phyloP scores from a whole-genome alignment of 345 rosid species.

The Salix caprea region DNA sequence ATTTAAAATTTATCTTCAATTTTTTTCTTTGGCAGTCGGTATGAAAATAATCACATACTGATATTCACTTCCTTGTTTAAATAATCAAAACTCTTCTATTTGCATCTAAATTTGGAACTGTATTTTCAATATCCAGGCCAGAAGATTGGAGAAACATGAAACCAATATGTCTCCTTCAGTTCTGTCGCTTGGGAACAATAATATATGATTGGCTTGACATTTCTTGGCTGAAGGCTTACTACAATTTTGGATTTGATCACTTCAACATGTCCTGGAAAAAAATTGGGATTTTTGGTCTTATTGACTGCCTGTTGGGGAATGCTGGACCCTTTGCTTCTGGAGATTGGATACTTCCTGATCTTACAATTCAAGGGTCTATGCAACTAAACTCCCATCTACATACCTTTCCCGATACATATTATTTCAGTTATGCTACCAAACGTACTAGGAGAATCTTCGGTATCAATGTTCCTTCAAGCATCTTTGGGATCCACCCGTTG shows the following conservation, averaged over 20 bases:
- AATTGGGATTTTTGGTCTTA: conserved; percentile 61
- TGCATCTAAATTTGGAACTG: not conserved
- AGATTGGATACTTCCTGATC: conserved; percentile 96
- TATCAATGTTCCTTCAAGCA: conserved; percentile 68
- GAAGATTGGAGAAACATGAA: conserved; percentile 79
- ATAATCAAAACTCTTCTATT: not conserved
- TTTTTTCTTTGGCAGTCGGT: no score
- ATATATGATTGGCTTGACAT: conserved; percentile 94
- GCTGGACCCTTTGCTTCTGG: conserved; percentile 75
- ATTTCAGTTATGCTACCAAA: conserved; percentile 91
- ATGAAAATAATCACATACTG: not conserved
- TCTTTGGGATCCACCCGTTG: conserved; percentile 76
- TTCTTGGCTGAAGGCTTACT: conserved; percentile 71
- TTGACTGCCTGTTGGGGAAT: conserved; percentile 64
- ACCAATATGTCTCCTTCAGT: conserved; percentile 67
- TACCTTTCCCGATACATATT: conserved; percentile 73
- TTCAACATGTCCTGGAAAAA: conserved; percentile 77
- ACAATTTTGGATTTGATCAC: conserved; percentile 94
- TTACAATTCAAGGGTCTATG: conserved; percentile 82
- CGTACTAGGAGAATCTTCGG: conserved; percentile 63
- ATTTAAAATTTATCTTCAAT: no score
- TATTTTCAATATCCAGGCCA: conserved; percentile 45
- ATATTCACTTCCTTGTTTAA: not conserved
- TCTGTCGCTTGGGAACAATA: conserved; percentile 74
- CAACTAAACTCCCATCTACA: conserved; percentile 47